Base-by-base conservation (phyloP, 2,329 filamentous ascomycete genomes). In the Pyrenochaeta sp. region DNA sequence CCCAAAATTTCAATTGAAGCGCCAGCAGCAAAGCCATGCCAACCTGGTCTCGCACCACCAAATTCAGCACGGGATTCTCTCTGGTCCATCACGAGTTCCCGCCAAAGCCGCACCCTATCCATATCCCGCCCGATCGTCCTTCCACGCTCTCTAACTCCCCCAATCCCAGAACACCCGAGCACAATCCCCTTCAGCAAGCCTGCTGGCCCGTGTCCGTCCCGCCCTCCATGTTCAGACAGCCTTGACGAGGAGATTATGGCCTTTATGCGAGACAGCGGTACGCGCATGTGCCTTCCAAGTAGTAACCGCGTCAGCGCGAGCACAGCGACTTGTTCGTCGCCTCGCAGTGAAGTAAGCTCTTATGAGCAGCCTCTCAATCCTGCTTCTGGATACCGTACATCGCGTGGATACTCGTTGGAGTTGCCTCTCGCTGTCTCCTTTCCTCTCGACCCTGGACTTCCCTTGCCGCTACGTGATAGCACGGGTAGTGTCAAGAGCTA, bases 101-200 rank as follows among this genome's bases (percentile, higher is more conserved):
- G 9, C 23, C 20, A 51, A 15, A 33, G 33, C 14, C 45, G 44
- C 9, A 41, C 11, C 11, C 6, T 41, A 5, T 52, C 48, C 18
- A 66, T 69, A 9, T 64, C 62, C 3, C 54, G 57, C 1, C 65
- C 67, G 1, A 36, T 48, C 3, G 55, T 54, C 29, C 40, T 49
- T 29, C 39, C 54, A 0, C 56, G 59, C 20, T 35, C 12, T 51
- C 45, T 11, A 45, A 14, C 40, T 27, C 45, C 0, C 46, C 43
- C 7, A 47, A 61, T 7, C 50, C 52, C 9, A n/a, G 41, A 41
- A n/a, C 23, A 40, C 15, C 39, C 36, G 11, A 11, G n/a, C n/a
- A 63, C 47, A 0, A 29, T 63, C 0, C 43, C 57, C 6, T 65
- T 64, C 41, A 40, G 40, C 3, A 64, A 60, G 42, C 64, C 46